These are phyloP conservation scores for Backusella psychrophila DNA, from an alignment of 192 early-diverging fungal species.

Conservation along the genomic window DNA sequence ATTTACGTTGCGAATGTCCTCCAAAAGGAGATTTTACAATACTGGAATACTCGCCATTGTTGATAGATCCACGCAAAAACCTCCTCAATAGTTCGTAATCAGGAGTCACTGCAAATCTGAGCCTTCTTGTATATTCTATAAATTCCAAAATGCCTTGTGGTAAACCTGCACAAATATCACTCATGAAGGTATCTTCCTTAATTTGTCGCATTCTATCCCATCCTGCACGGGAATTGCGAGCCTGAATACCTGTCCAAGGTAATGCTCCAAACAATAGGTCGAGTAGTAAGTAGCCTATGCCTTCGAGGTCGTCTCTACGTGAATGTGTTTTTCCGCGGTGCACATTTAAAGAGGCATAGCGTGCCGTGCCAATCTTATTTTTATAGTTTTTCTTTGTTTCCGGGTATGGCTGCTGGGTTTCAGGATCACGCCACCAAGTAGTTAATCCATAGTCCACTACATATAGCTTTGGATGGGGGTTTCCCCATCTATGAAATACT, in stretches of 20 bases:
- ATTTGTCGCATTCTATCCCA: conserved; percentile 88
- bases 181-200: conserved; percentile 71
- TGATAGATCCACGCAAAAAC: conserved; percentile 20
- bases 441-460: conserved; percentile 57
- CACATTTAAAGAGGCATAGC: conserved; percentile 83
- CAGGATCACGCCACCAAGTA: conserved; percentile 40
- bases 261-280: conserved; percentile 73
- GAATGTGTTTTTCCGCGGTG: conserved; percentile 81
- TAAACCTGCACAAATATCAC: conserved; percentile 74
- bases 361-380: conserved; percentile 73
- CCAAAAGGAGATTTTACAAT: conserved; percentile 14
- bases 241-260: conserved; percentile 87
- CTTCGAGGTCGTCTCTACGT: conserved; percentile 84
- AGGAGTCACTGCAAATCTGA: conserved; percentile 75
- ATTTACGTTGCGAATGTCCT: conserved; percentile 4
- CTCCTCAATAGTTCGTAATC: conserved; percentile 72
- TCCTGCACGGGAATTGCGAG: conserved; percentile 75
- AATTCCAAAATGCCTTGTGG: conserved; percentile 71
- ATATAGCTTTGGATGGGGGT: conserved; percentile 41
- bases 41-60: conserved; percentile 14
- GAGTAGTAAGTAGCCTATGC: conserved; percentile 78
- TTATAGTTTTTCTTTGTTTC: conserved; percentile 36
- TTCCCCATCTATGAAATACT: conserved; percentile 20
- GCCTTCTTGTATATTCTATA: conserved; percentile 66
- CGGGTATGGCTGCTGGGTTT: conserved; percentile 41